These are phyloP conservation scores for Breynia disticha DNA, from an alignment of 441 rosid species.

Conservation along the genomic window DNA sequence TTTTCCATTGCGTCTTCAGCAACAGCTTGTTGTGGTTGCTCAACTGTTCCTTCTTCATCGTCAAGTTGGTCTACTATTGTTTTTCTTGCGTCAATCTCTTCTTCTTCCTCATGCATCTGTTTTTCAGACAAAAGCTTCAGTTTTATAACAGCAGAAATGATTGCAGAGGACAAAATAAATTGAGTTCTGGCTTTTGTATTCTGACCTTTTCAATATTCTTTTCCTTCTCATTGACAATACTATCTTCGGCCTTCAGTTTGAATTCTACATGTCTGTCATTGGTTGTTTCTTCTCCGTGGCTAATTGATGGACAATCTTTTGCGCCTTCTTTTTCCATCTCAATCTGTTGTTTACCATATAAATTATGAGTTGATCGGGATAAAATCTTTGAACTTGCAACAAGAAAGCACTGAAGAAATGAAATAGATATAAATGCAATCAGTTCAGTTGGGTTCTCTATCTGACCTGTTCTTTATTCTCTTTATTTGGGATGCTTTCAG, in stretches of 20 bases:
- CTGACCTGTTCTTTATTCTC: constrained; percentile 41
- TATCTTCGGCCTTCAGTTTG: constrained; percentile 22
- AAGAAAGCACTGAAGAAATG: constrained; percentile 2
- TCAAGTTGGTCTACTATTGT: constrained; percentile 15
- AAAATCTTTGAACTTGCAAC: constrained; percentile 1
- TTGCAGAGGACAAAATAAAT: not conserved
- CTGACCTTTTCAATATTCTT: constrained; percentile 23
- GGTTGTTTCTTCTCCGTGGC: constrained; percentile 16
- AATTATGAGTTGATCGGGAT: not conserved
- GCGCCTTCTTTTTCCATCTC: constrained; percentile 20
- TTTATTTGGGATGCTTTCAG: constrained; percentile 21
- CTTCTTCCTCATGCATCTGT: constrained; percentile 17
- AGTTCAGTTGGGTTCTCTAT: constrained; percentile 4
- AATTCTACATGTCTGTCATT: constrained; percentile 19
- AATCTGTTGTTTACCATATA: constrained; percentile 17
- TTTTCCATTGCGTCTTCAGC: constrained; percentile 22
- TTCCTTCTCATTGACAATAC: constrained; percentile 14
- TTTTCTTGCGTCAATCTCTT: constrained; percentile 15
- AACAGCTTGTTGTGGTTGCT: constrained; percentile 15
- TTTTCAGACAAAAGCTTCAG: constrained; percentile 11
- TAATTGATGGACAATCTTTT: constrained; percentile 13
- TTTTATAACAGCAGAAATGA: constrained; percentile 6
- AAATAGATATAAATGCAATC: not conserved
- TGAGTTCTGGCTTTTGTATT: not conserved
- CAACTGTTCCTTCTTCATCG: constrained; percentile 15